Percentiles rank a stretch among this genome's conserved stretches.
Conservation (phyloP, 2,329 filamentous ascomycete species). For the Aspergillus flavus region DNA sequence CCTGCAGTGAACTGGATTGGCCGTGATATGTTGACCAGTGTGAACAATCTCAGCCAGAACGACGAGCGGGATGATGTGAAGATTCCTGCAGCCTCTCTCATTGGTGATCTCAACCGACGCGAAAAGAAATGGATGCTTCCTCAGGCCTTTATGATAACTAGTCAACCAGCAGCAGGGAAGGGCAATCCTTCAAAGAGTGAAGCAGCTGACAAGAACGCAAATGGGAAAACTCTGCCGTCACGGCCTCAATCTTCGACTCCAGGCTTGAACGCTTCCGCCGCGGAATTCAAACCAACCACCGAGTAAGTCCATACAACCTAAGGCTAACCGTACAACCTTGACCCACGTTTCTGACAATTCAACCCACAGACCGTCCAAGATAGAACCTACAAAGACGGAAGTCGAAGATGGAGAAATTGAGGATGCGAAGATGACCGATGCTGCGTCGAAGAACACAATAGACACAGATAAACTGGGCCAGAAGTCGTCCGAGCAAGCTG, state of each 20-base stretch:
- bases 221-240: conserved; percentile 31
- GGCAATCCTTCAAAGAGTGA: conserved; percentile 27
- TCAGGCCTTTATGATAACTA: conserved; percentile 48
- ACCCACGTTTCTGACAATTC: conserved; percentile 23
- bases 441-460: conserved; percentile 15
- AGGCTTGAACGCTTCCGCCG: conserved; percentile 43
- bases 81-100: conserved; percentile 52
- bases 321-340: background rate
- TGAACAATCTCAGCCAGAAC: conserved; percentile 47
- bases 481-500: conserved; percentile 20
- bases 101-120: conserved; percentile 51
- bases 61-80: conserved; percentile 53
- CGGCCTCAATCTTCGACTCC: conserved; percentile 35
- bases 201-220: conserved; percentile 13
- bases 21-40: conserved; percentile 43
- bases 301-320: conserved; percentile 36
- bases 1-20: conserved; percentile 91
- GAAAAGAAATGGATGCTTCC: conserved; percentile 54
- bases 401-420: conserved; percentile 51
- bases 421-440: conserved; percentile 48
- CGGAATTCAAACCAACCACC: conserved; percentile 44
- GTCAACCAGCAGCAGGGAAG: conserved; percentile 23
- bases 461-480: conserved; percentile 13
- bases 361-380: conserved; percentile 28
- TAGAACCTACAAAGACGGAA: conserved; percentile 36